Evolutionary conservation across 345 rosid genomes (phyloP).

Genomic region (Sisymbrium altissimum): DNA sequence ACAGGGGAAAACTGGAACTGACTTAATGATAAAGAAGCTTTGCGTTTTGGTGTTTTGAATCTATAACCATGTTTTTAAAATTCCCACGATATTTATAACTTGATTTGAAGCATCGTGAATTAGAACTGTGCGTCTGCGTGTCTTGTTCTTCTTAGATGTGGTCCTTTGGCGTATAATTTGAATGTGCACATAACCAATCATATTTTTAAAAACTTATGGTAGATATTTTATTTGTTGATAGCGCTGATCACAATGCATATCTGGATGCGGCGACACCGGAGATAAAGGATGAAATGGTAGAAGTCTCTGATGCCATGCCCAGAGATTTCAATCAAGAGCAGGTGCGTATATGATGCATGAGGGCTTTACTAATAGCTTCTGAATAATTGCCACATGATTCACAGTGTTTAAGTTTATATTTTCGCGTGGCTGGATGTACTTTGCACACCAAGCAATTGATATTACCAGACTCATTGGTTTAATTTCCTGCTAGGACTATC

Average conservation of each 20-base stretch:
- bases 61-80: neutral
- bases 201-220: slow-evolving; percentile 4
- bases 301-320: slow-evolving; percentile 41
- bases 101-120: neutral
- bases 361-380: neutral
- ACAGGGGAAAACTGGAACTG: neutral
- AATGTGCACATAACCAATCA: neutral
- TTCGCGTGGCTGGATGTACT: neutral
- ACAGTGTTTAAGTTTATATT: slow-evolving; percentile 7
- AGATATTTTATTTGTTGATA: slow-evolving; percentile 38
- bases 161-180: slow-evolving; percentile 8
- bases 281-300: slow-evolving; percentile 32
- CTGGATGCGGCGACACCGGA: slow-evolving; percentile 33
- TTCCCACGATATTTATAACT: neutral
- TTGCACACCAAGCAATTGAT: neutral
- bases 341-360: slow-evolving; percentile 38
- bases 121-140: neutral
- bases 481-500: neutral
- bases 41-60: neutral
- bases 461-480: neutral
- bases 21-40: neutral
- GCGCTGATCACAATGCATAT: slow-evolving; percentile 49
- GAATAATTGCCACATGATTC: neutral
- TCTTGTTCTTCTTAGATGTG: slow-evolving; percentile 1
- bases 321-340: slow-evolving; percentile 49